Evolutionary conservation across 345 rosid genomes (phyloP), one percentile per base, ranked within the genome.

Genomic region (Kernera saxatilis): DNA sequence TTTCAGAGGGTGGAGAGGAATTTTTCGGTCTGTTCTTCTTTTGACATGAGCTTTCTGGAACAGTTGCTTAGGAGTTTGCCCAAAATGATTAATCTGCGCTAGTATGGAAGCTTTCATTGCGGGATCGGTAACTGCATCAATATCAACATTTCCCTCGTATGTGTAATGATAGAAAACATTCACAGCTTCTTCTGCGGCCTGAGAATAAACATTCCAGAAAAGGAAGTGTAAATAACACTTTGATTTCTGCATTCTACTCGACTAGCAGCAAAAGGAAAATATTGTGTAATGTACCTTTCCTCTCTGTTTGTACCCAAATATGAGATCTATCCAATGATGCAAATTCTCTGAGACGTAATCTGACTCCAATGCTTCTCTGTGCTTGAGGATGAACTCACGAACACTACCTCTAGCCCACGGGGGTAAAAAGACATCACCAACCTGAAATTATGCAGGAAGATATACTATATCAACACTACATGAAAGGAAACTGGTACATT

Each of bases 161-260:
- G 99, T 95, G 85, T 95, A 95, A 77, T 95, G 99, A 77, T 95
- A 95, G 91, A 92, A 95, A 67, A 95, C 99, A 82, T 95, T 95
- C 19, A 92, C 92, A 63, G 97, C 94, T 68, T 95, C 99, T 85
- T 95, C 99, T 62, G 99, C 97, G 5, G 90, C 97, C 99, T 95
- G 88, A 60, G 71, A 77, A 68, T 56, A 23, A 49, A 74, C 64
- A 71, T 53, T 55, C 61, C 67, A 61, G 29, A 54, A 50, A 60
- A 26, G 39, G 21, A 37, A 77, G 25, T 19, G 51, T 76, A 46
- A 55, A 48, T 33, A 67, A 60, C 74, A 74, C 30, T 60, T 61
- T 27, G 40, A 61, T 53, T 43, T 43, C 53, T 74, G 55, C 37
- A 65, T 66, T 74, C 55, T 58, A 67, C 33, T 51, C 9, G 15